A percentile compares a stretch with the other conserved stretches of the same genome.
Conservation (phyloP, 2,329 filamentous ascomycete species). For the Zymoseptoria brevis region DNA sequence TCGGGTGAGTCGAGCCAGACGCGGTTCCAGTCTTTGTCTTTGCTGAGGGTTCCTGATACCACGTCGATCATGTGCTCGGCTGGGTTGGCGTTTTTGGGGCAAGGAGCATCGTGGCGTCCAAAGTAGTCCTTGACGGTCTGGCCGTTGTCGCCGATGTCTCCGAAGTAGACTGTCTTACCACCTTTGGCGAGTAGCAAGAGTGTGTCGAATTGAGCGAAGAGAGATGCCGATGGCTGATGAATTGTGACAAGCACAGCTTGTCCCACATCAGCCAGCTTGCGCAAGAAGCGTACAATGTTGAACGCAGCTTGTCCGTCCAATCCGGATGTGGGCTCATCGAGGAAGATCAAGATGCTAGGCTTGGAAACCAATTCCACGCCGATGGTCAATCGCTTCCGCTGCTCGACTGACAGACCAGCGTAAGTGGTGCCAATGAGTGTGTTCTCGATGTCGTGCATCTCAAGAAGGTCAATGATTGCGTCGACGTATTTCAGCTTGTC, state of each 20-base stretch:
- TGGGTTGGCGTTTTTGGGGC: constrained; percentile 44
- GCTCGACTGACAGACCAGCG: constrained; percentile 46
- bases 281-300: constrained; percentile 56
- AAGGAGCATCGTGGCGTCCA: constrained; percentile 44
- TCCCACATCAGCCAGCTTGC: constrained; percentile 56
- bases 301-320: constrained; percentile 62
- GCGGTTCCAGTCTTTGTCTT: constrained; percentile 35
- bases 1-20: constrained; percentile 36
- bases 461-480: constrained; percentile 52
- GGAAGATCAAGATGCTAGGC: constrained; percentile 53
- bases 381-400: constrained; percentile 49
- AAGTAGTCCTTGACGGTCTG: constrained; percentile 42
- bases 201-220: constrained; percentile 59
- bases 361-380: constrained; percentile 50
- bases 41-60: constrained; percentile 37
- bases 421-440: constrained; percentile 54
- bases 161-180: constrained; percentile 59
- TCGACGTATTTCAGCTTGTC: constrained; percentile 63
- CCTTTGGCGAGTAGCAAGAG: constrained; percentile 56
- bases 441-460: constrained; percentile 57
- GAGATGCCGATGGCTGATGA: constrained; percentile 58
- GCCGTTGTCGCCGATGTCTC: constrained; percentile 42
- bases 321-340: constrained; percentile 48
- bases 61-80: constrained; percentile 46
- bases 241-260: constrained; percentile 63